Evolutionary conservation across 192 early-diverging fungal species (phyloP).

Genomic region (Gonapodya sp.): DNA sequence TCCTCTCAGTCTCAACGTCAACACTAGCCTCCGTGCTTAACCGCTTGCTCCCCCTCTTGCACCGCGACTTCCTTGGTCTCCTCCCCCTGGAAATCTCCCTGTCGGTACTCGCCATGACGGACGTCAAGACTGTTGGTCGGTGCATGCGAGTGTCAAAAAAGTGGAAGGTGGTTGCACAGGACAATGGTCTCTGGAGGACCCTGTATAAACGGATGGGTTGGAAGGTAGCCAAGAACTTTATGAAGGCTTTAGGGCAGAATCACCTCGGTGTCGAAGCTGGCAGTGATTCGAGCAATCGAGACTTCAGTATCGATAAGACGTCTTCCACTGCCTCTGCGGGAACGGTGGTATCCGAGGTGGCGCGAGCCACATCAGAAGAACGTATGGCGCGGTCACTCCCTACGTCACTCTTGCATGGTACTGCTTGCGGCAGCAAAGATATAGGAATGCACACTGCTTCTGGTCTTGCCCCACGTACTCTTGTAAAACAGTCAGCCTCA

Average conservation of each 20-base stretch:
- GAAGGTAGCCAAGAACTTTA: slow-evolving; percentile 30
- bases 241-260: background rate
- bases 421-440: no score
- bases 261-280: no score
- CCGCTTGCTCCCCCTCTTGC: slow-evolving; percentile 37
- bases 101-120: slow-evolving; percentile 52
- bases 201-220: slow-evolving; percentile 43
- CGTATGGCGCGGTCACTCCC: no score
- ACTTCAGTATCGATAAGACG: no score
- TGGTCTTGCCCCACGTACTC: no score
- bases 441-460: no score
- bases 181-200: slow-evolving; percentile 66
- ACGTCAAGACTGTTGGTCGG: slow-evolving; percentile 48
- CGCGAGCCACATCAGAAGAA: no score
- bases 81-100: slow-evolving; percentile 68
- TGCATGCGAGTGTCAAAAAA: slow-evolving; percentile 51
- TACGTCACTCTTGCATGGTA: no score
- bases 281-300: no score
- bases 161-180: slow-evolving; percentile 54
- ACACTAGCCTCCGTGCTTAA: slow-evolving; percentile 30
- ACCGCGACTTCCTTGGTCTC: slow-evolving; percentile 39
- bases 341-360: no score
- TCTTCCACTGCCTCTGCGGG: no score
- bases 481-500: no score
- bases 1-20: slow-evolving; percentile 37